phyloP scores from a whole-genome alignment of 73 alveolate species.

The Effrenium voratum region DNA sequence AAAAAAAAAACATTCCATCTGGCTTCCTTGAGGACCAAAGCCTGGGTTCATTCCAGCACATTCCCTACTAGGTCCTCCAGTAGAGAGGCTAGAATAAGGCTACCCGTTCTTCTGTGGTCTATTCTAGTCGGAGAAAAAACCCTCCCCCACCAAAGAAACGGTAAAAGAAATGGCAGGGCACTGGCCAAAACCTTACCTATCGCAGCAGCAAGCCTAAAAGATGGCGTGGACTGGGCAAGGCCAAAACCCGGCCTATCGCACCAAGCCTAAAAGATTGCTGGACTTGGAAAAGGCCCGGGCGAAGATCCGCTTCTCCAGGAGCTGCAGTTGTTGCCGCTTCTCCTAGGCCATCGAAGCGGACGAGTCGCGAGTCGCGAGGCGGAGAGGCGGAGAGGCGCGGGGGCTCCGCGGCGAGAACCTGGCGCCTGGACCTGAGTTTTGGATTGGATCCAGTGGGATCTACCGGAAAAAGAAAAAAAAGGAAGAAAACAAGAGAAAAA shows the following conservation, averaged over 20 bases:
- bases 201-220: background rate
- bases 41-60: no score
- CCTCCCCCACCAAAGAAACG: background rate
- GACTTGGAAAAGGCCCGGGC: background rate
- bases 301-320: constrained; percentile 47
- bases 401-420: background rate
- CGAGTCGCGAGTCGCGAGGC: background rate
- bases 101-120: no score
- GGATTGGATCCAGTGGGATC: background rate
- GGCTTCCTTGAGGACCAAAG: no score
- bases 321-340: constrained; percentile 48
- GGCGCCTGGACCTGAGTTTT: background rate
- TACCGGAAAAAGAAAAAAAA: background rate
- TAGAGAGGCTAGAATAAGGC: no score
- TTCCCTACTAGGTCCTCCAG: no score
- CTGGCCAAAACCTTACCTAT: background rate
- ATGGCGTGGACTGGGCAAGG: background rate
- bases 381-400: background rate
- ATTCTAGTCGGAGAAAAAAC: no score
- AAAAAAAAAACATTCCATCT: no score
- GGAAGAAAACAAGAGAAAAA: background rate
- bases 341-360: background rate
- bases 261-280: background rate
- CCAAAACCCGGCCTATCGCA: background rate
- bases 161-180: background rate